Evolutionary conservation across 371 early-diverging fungal genomes (phyloP).

Genomic region (Lichtheimia corymbifera): DNA sequence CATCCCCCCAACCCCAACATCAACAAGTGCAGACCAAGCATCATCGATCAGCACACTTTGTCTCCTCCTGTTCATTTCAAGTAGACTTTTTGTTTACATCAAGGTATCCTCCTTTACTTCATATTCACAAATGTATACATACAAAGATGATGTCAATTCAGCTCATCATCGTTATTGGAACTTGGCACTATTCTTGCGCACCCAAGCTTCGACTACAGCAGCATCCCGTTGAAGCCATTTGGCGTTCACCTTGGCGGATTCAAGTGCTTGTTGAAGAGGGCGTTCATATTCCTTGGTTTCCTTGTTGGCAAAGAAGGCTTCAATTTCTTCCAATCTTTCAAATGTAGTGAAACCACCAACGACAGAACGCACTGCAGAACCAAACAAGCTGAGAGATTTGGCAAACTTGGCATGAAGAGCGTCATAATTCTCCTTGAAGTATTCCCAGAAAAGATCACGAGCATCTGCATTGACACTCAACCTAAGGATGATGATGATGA

Average conservation of each 20-base stretch:
- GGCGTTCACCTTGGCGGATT: constrained; percentile 77
- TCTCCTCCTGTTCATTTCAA: no score
- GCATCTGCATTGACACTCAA: constrained; percentile 63
- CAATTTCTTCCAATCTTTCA: constrained; percentile 68
- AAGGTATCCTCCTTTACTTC: no score
- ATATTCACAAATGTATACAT: not conserved
- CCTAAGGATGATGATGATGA: constrained; percentile 2
- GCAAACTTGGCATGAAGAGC: constrained; percentile 68
- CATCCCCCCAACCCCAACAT: no score
- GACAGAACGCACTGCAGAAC: constrained; percentile 65
- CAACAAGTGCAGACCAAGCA: no score
- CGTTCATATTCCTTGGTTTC: constrained; percentile 75
- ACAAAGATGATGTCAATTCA: not conserved
- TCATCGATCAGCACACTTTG: no score
- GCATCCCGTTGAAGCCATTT: constrained; percentile 82
- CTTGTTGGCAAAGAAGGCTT: constrained; percentile 74
- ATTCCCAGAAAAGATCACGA: constrained; percentile 77
- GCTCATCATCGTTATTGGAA: not conserved
- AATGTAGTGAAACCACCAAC: constrained; percentile 72
- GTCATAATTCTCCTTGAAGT: constrained; percentile 75
- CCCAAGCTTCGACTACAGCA: constrained; percentile 74
- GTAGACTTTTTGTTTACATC: no score
- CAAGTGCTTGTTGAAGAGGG: constrained; percentile 82
- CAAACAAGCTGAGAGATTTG: constrained; percentile 75
- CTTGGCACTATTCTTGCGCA: constrained; percentile 26